Evolutionary conservation across 345 rosid genomes (phyloP), one percentile per base, ranked within the genome.

Genomic region (Cardamine chenopodiifolia): DNA sequence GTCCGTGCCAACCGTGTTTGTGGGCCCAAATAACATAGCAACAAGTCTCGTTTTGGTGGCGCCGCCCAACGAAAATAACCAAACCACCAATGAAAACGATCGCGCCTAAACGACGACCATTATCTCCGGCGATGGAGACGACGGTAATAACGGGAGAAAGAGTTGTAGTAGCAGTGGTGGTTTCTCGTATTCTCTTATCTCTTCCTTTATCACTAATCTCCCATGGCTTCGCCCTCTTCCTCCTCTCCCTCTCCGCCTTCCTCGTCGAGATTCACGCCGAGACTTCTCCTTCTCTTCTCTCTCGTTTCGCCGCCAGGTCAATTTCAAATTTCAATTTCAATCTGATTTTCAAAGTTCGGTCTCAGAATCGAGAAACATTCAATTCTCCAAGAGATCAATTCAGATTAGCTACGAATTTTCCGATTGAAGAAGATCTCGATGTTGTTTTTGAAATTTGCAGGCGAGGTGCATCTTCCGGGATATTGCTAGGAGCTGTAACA

Each of bases 381-480:
- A 35, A 32, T 32, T 8, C 42, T 37, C 58, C 8, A 12, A 39
- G 12, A 22, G 48, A 13, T 17, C 39, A 58, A 39, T 40, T 42
- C 3, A 55, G 39, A 52, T 37, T 35, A 66, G 45, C n/a, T 13
- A 40, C 15, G 42, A 3, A 37, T 8, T 23, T 26, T 17, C 18
- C 25, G 58, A 12, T 23, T 23, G 9, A 53, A 53, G 52, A 47
- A 47, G 32, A 23, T 53, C 22, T 18, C 1, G 14, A 6, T 22
- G 23, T 56, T 25, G 42, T 57, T 59, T 35, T 35, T 3, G 3
- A 7, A 60, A 12, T 13, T 49, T 66, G 19, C 22, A 94, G 98
- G 77, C 84, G 84, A 2, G 99, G 92, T 40, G 97, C 86, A 68
- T 85, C 97, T 1, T 92, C 99, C 5, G 99, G 99, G 78, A 89